Evolutionary conservation across 257 asterid species (phyloP), one percentile per base, ranked within the genome.

Genomic region (Gentiana straminea): DNA sequence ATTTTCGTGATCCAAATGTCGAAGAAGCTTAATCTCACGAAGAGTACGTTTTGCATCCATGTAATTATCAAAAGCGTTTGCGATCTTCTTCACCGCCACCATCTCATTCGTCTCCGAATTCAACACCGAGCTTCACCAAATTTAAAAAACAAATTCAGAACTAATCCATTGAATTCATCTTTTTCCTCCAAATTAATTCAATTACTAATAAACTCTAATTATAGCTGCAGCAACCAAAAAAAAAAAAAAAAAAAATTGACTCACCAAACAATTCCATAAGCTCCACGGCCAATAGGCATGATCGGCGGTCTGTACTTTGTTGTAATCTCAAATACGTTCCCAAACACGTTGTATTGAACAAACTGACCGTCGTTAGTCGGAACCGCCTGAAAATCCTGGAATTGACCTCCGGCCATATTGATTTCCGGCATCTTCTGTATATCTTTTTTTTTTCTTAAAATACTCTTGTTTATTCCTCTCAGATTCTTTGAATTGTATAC

Each of bases 211-310:
- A 24, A 24, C 24, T 24, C 24, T 24, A 24, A 24, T 24, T 24
- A 24, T 24, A 24, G 24, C 24, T 24, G 24, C 24, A 24, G 24
- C 24, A 24, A 24, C 24, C 24, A 24, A 24, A 24, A 24, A 24
- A 24, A 24, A 24, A 24, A 24, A 24, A 24, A 24, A 15, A 24
- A 24, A 24, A 24, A 24, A 24, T 0, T 24, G 24, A 59, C 52
- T 81, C 84, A 50, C 65, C 82, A 54, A 46, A 92, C 97, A 47
- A 88, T 83, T 61, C 99, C 99, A 57, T 92, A 92, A 47, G 99
- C 99, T 15, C 97, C 99, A 46, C 99, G 97, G 51, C 94, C 99
- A 60, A 92, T 80, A 36, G 99, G 95, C 86, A 82, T 81, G 66
- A 92, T 80, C 55, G 99, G 99, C 54, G 94, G 78, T 0, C 86